phyloP scores from a whole-genome alignment of 1,284 basidiomycete genomes.

The Grifola frondosa region DNA sequence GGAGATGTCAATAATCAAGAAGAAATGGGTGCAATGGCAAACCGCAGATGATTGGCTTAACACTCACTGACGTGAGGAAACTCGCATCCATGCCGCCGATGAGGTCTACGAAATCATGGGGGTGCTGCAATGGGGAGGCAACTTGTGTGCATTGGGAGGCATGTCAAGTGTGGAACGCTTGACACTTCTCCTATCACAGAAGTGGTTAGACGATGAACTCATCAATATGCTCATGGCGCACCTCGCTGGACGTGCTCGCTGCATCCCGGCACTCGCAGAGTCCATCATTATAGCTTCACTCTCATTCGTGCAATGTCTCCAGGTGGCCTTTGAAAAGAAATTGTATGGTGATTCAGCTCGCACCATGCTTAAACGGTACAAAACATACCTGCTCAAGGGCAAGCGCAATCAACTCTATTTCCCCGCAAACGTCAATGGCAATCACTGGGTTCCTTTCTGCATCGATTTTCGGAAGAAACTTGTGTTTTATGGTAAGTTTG shows the following conservation, averaged over 20 bases:
- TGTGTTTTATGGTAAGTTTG: slow-evolving; percentile 1
- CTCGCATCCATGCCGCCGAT: not conserved
- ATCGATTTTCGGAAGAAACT: not conserved
- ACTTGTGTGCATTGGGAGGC: not conserved
- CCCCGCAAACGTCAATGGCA: not conserved
- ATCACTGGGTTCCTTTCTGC: slow-evolving; percentile 2
- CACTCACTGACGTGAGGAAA: not conserved
- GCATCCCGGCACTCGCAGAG: not conserved
- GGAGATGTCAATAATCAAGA: not conserved
- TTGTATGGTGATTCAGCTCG: too few species aligned
- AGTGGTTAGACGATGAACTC: slow-evolving; percentile 5
- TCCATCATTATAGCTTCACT: not conserved
- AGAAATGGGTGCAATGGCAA: not conserved
- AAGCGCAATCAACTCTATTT: not conserved
- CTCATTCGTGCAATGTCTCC: not conserved
- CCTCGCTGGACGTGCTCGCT: not conserved
- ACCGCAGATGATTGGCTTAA: not conserved
- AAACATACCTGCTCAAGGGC: not conserved
- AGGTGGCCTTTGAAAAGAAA: not conserved
- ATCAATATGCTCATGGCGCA: slow-evolving; percentile 1
- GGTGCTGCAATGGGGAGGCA: not conserved
- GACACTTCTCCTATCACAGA: not conserved
- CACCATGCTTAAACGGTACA: not conserved
- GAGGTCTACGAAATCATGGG: not conserved
- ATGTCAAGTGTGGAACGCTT: not conserved